Conservation (phyloP, 1,139 yeast species). For the Yamadazyma epiphylla region DNA sequence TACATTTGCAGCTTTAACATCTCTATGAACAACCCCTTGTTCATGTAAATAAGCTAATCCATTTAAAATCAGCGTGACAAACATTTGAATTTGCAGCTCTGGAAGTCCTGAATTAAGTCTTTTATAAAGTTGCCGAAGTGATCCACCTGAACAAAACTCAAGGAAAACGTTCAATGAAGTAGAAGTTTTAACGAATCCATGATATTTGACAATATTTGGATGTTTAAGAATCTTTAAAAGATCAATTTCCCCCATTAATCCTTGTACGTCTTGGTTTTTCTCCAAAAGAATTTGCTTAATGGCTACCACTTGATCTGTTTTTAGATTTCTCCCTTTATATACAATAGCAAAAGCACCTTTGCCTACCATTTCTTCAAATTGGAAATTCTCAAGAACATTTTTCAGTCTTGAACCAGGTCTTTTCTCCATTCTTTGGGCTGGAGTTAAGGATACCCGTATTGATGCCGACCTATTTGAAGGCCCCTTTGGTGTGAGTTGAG, state of each 20-base stretch:
- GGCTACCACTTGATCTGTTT: slow-evolving; percentile 72
- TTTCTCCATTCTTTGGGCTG: slow-evolving; percentile 50
- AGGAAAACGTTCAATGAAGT: slow-evolving; percentile 68
- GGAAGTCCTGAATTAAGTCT: slow-evolving; percentile 50
- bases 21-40: slow-evolving; percentile 75
- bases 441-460: slow-evolving; percentile 47
- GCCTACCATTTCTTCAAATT: slow-evolving; percentile 74
- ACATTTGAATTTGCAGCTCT: slow-evolving; percentile 57
- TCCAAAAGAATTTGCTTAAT: slow-evolving; percentile 74
- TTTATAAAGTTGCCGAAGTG: slow-evolving; percentile 66
- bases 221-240: slow-evolving; percentile 79
- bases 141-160: slow-evolving; percentile 80
- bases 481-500: slow-evolving; percentile 16
- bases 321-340: slow-evolving; percentile 69
- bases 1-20: slow-evolving; percentile 77
- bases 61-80: slow-evolving; percentile 64
- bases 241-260: slow-evolving; percentile 79
- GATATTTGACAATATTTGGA: slow-evolving; percentile 83
- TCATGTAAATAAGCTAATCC: slow-evolving; percentile 70
- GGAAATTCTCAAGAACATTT: slow-evolving; percentile 51
- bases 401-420: slow-evolving; percentile 33
- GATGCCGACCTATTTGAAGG: slow-evolving; percentile 23
- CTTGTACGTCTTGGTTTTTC: slow-evolving; percentile 39
- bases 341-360: slow-evolving; percentile 95
- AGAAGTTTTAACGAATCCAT: slow-evolving; percentile 76